Base-by-base conservation (phyloP, 805 yeast genomes). In the Kodamaea lidongshanica region DNA sequence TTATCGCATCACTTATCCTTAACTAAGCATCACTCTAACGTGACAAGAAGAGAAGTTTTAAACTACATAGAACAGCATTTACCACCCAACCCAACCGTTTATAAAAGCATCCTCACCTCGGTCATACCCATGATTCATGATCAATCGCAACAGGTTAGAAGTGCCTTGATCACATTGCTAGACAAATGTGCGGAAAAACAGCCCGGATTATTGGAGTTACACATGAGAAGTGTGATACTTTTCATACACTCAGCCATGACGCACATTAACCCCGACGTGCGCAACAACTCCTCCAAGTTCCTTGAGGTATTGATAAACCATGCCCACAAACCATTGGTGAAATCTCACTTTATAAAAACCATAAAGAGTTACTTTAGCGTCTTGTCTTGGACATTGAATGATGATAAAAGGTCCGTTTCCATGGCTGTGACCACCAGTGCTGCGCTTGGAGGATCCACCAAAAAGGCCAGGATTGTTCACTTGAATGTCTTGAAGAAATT, bases 171-270 rank as follows among this genome's bases (percentile, higher is more conserved):
- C 5, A 57, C 61, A 0, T 51, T 80, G 8, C 54, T 79, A 4
- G 54, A 57, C 3, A 65, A 66, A 6, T 61, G 77, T 19, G 72
- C 75, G 2, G 46, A 52, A 9, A 54, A 55, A 15, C 78, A 75
- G 41, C 67, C 72, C 0, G 72, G 74, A 4, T 59, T 81, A 16
- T 55, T 81, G 37, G 73, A 71, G 33, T 52, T 81, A 15, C 85
- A 81, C 60, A 61, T 77, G 46, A 58, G 75, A 38, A 56, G 64
- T 12, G 48, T 81, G 32, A 68, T 82, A n/a, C 65, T 89, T 17
- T 88, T 81, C 51, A 66, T 89, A 11, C 82, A 81, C 43, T 79
- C 89, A 30, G 94, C 95, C 3, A 89, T 92, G 96, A 82, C 96
- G 11, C 96, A 92, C 52, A 81, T 92, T 23, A 71, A 71, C 17